Evolutionary conservation across 208 protist species (phyloP).

Genomic region (Acanthamoeba castellanii): DNA sequence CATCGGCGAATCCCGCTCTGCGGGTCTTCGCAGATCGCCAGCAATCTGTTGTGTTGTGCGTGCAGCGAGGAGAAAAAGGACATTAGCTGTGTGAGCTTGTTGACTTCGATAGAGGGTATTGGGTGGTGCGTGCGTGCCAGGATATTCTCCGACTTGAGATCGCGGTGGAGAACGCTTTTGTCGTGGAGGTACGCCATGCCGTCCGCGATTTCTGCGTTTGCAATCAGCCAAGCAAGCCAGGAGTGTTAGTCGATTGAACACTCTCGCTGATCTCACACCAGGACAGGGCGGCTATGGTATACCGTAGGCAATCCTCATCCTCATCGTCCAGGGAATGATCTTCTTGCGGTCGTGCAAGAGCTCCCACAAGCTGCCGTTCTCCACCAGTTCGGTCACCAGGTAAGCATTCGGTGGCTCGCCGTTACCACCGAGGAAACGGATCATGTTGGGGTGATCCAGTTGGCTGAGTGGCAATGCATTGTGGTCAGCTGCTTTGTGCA

Average conservation of each 20-base stretch:
- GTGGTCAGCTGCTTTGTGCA: background rate
- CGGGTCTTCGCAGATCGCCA: background rate
- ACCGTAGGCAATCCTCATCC: background rate
- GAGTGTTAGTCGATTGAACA: background rate
- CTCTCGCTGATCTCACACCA: background rate
- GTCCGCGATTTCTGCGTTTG: conserved; percentile 19
- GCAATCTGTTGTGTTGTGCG: background rate
- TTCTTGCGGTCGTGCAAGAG: conserved; percentile 3
- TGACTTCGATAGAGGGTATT: too few species aligned
- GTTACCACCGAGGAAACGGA: conserved; percentile 52
- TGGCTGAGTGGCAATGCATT: background rate
- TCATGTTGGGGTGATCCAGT: conserved; percentile 70
- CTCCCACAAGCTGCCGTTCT: conserved; percentile 31
- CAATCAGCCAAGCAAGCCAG: background rate
- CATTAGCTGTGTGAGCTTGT: too few species aligned
- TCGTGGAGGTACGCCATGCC: conserved; percentile 68
- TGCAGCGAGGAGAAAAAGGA: background rate
- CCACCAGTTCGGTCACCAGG: conserved; percentile 54
- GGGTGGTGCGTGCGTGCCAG: background rate
- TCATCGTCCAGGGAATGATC: background rate
- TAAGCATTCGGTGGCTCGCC: conserved; percentile 19
- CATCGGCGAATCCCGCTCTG: background rate
- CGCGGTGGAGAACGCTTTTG: conserved; percentile 53
- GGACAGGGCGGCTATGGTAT: background rate
- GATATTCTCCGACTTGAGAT: conserved; percentile 63